A percentile compares a stretch with the other conserved stretches of the same genome.
These are phyloP conservation scores for Trypanosoma melophagium DNA, from an alignment of 208 protist genomes.

Conservation along the genomic window DNA sequence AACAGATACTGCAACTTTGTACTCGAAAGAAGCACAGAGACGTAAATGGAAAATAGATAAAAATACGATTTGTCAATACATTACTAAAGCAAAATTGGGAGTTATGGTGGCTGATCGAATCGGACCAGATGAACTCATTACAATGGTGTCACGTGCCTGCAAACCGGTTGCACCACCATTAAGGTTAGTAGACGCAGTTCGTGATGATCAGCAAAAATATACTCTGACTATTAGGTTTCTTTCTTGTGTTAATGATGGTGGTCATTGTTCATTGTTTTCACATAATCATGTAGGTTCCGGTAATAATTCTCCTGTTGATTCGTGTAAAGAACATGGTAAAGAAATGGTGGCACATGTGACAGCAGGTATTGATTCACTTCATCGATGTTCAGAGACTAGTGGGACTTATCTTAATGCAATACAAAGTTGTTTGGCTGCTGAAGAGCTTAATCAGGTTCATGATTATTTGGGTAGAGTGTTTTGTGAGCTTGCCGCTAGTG, in stretches of 20 bases:
- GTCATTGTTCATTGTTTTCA: conserved; percentile 83
- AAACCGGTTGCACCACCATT: conserved; percentile 63
- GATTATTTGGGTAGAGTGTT: conserved; percentile 72
- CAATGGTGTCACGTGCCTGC: conserved; percentile 25
- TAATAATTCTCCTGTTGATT: conserved; percentile 9
- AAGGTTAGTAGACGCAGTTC: conserved; percentile 55
- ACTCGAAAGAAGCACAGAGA: conserved; percentile 54
- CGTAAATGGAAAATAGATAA: conserved; percentile 53
- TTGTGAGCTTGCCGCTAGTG: conserved; percentile 36
- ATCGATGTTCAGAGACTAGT: conserved; percentile 58
- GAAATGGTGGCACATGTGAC: conserved; percentile 76
- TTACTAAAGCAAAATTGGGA: conserved; percentile 36
- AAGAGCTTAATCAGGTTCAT: conserved; percentile 63
- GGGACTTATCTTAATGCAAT: conserved; percentile 66
- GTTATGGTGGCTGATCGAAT: conserved; percentile 11
- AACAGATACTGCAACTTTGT: conserved; percentile 72
- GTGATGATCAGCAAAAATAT: conserved; percentile 62
- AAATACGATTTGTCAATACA: conserved; percentile 51
- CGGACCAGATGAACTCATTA: conserved; percentile 18
- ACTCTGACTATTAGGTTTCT: conserved; percentile 63
- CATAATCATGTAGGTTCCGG: neutral
- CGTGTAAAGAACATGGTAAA: conserved; percentile 44
- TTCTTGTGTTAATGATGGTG: conserved; percentile 60
- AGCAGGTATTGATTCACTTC: conserved; percentile 56
- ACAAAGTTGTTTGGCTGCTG: conserved; percentile 55